Base-by-base conservation (phyloP, 2,329 filamentous ascomycete species). In the Drechslera avenae region DNA sequence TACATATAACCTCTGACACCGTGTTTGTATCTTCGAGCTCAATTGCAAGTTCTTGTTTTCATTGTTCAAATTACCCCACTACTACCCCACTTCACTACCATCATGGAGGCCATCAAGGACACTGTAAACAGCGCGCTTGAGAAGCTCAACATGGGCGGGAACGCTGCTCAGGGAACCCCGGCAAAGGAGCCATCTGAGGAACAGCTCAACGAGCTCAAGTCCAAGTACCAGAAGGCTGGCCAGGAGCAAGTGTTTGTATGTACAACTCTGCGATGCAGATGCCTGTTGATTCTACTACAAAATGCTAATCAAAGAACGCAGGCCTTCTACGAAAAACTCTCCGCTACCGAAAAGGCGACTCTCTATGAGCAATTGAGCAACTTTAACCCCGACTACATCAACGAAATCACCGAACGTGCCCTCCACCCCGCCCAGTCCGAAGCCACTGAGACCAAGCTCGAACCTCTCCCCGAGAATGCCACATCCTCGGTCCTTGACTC, bases 401-500 rank as follows among this genome's bases (percentile, higher is more conserved):
- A 94, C 79, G 83, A 87, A 64, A 88, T 97, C 74, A 88, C 90
- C 68, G 79, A 93, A 62, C 86, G 84, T 72, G 91, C 92, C 53
- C 82, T 97, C 59, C 85, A 91, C 77, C 90, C 92, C 23, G 84
- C 88, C 55, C 82, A 87, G 67, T 57, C 77, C 46, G 81, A 85
- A 54, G 77, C 78, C 54, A 75, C 80, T 47, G 81, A 75, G 57
- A 50, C 52, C 43, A 78, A 78, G 56, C 86, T 97, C 70, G 90
- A 97, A 76, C 93, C 93, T 44, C 86, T 99, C 18, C 94, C 94
- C 57, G 87, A 90, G 39, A 86, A 87, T 50, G 90, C 91, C 40
- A 90, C 86, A 39, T 94, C 92, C 43, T 97, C 91, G 51, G 90
- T 97, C 65, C 86, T 97, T 73, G 93, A 97, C 76, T 95, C 92